phyloP scores from a whole-genome alignment of 78 protist genomes.

The Blattamonas nauphoetae region DNA sequence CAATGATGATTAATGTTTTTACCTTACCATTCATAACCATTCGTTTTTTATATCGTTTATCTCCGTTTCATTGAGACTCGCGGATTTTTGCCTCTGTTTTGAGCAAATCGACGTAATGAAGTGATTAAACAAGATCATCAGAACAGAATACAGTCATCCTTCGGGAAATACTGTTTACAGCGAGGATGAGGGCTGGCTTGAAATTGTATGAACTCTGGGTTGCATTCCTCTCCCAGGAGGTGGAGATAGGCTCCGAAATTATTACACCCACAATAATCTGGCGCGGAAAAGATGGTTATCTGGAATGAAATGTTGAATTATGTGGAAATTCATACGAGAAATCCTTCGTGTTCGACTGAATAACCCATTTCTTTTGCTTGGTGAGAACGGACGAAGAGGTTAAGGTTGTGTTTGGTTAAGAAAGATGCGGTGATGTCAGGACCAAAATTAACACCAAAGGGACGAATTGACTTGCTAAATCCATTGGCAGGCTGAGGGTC shows the following conservation, averaged over 20 bases:
- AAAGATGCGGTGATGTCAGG: background rate
- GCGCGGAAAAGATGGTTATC: conserved; percentile 1
- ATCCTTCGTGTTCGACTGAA: background rate
- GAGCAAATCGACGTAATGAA: too few relatives aligned
- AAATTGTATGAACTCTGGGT: background rate
- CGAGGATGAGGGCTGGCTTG: background rate
- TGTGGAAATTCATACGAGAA: background rate
- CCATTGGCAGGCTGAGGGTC: background rate
- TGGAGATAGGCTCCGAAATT: background rate
- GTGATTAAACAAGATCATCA: too few relatives aligned
- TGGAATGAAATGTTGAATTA: background rate
- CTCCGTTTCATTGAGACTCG: too few relatives aligned
- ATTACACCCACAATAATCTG: background rate
- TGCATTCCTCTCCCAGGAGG: background rate
- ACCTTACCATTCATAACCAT: too few relatives aligned
- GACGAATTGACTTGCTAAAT: background rate
- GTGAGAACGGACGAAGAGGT: background rate
- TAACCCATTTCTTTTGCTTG: background rate
- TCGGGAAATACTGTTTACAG: background rate
- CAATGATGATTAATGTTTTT: too few relatives aligned
- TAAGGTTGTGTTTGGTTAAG: background rate
- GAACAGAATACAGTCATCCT: too few relatives aligned
- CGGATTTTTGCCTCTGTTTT: too few relatives aligned
- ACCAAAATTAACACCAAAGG: background rate
- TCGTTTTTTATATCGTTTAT: too few relatives aligned